Base-by-base conservation (phyloP, 2,329 filamentous ascomycete species). In the Ambrosiella cleistominuta region DNA sequence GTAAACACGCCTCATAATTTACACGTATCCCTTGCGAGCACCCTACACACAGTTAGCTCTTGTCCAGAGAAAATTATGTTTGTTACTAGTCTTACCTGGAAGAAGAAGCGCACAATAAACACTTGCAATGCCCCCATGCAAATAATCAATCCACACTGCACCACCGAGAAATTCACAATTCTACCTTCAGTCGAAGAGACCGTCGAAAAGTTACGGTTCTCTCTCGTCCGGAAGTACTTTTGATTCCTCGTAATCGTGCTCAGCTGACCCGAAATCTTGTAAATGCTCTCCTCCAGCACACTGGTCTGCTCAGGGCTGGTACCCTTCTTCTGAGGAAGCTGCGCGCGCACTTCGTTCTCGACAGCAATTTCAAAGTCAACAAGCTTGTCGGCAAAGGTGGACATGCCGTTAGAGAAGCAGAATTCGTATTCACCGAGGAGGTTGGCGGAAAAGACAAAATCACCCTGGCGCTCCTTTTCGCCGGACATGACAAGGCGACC, bases 331-430 rank as follows among this genome's bases (percentile, higher is more conserved):
- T 87, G 85, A 44, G 91, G 91, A 36, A 96, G 79, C 67, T 85
- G 77, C 57, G 90, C 81, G 65, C 85, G 86, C 62, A 77, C 74
- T 74, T 96, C 91, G 71, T 95, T 90, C 72, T 97, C 91, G 68
- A 96, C 85, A 62, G 90, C 80, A 68, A 98, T 95, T 74, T 98
- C 93, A 67, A 98, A 96, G 70, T 98, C 93, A 63, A 98, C 90
- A 69, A 88, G 83, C 75, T 98, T 98, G 73, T 98, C 93, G 56
- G 90, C 85, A 69, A 95, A 96, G 0, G 91, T 97, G 68, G 87
- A 95, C 86, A 98, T 95, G 68, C 93, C 86, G 68, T 98, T 98
- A 73, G 90, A 86, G 76, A 98, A 98, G 79, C 93, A 98, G 75
- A 98, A 97, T 57, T 83, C 81, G 74, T 97, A 96, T 67, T 97